These are phyloP conservation scores for Kappamyces sp. DNA, from an alignment of 192 early-diverging fungal species.

Conservation along the genomic window DNA sequence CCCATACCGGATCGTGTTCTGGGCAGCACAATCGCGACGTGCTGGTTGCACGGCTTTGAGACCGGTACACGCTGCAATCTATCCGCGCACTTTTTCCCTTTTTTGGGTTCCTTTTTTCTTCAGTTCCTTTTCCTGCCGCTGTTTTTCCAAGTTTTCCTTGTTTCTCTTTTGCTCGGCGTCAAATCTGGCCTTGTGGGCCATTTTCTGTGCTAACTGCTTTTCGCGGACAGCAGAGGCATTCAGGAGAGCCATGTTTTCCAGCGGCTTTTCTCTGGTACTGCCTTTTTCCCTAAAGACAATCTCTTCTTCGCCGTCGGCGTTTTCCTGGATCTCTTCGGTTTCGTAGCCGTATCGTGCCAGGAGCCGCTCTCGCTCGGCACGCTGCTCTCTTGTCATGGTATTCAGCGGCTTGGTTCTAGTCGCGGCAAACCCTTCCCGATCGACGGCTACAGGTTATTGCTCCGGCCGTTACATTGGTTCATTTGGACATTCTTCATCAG, in stretches of 20 bases:
- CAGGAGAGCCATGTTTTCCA: constrained; percentile 53
- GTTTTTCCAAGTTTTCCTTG: constrained; percentile 35
- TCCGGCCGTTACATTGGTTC: constrained; percentile 20
- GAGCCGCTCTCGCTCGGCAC: constrained; percentile 40
- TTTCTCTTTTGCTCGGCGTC: constrained; percentile 27
- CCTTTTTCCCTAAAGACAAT: constrained; percentile 51
- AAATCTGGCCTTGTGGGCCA: constrained; percentile 11
- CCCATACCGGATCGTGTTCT: too few relatives aligned
- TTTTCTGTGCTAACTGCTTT: background rate
- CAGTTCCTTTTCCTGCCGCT: constrained; percentile 38
- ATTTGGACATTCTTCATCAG: constrained; percentile 16
- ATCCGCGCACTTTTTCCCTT: constrained; percentile 37
- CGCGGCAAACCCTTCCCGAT: background rate
- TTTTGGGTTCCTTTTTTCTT: constrained; percentile 37
- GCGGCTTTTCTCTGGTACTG: constrained; percentile 25
- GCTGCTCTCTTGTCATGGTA: constrained; percentile 43
- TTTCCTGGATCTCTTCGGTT: constrained; percentile 52
- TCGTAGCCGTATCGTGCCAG: constrained; percentile 61
- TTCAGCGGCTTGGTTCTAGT: background rate
- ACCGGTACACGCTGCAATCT: background rate
- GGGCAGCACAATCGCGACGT: too few relatives aligned
- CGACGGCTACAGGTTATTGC: constrained; percentile 24
- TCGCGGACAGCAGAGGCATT: constrained; percentile 14
- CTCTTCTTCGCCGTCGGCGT: constrained; percentile 55
- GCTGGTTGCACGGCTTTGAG: constrained; percentile 11